These are phyloP conservation scores for Otatea glauca DNA, from an alignment of 176 grass and related monocot genomes.

Conservation along the genomic window DNA sequence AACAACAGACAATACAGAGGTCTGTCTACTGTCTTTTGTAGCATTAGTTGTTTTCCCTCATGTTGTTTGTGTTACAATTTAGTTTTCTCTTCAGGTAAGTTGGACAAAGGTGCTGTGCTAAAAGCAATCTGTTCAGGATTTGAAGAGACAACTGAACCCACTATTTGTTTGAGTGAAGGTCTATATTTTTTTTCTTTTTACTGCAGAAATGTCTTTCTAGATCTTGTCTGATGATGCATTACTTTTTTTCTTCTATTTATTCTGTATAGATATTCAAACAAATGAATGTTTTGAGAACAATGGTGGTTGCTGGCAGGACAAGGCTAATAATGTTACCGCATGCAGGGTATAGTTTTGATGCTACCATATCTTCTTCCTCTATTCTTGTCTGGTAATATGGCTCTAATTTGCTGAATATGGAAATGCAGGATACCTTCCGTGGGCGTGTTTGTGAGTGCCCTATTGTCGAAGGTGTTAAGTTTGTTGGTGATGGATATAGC, in stretches of 20 bases:
- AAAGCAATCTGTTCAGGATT: conserved; percentile 93
- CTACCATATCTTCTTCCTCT: conserved; percentile 9
- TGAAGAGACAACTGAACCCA: conserved; percentile 85
- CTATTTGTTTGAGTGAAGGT: conserved; percentile 86
- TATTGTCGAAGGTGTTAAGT: conserved; percentile 79
- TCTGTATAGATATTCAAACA: conserved; percentile 74
- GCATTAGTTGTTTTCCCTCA: background rate
- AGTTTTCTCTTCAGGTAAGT: conserved; percentile 63
- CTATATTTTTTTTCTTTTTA: conserved; percentile 29
- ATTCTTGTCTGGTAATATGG: conserved; percentile 24
- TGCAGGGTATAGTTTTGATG: conserved; percentile 68
- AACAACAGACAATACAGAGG: conserved; percentile 91
- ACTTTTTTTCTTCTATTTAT: conserved; percentile 28
- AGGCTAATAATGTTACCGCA: conserved; percentile 69
- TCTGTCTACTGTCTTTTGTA: conserved; percentile 44
- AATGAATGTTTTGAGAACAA: conserved; percentile 97
- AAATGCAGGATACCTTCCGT: conserved; percentile 84
- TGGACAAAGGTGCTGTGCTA: conserved; percentile 84
- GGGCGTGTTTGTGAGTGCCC: conserved; percentile 92
- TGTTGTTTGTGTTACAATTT: conserved; percentile 47
- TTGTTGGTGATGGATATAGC: conserved; percentile 85
- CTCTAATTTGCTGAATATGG: conserved; percentile 23
- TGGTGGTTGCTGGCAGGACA: conserved; percentile 86
- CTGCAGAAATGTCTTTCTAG: conserved; percentile 22
- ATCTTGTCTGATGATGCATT: conserved; percentile 37